Evolutionary conservation across 768 basidiomycete genomes (phyloP).

Genomic region (Coprinopsis marcescibilis): DNA sequence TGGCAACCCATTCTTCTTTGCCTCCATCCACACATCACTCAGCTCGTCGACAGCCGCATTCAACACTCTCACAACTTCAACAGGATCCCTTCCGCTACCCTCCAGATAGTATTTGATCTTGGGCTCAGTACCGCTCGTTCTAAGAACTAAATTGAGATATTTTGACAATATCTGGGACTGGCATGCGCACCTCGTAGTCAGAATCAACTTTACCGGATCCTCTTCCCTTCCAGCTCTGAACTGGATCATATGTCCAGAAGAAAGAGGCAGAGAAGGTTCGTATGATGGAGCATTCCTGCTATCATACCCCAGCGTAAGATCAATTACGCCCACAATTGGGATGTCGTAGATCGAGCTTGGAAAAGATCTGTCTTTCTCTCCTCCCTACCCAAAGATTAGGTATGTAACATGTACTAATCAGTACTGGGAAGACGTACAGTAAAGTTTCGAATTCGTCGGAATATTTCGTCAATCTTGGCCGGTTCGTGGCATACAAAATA

Average conservation of each 20-base stretch:
- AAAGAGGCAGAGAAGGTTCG: slow-evolving; percentile 58
- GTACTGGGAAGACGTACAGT: slow-evolving; percentile 24
- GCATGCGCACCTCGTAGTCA: slow-evolving; percentile 60
- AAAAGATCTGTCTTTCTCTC: slow-evolving; percentile 35
- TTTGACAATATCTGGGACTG: not conserved
- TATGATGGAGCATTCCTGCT: slow-evolving; percentile 64
- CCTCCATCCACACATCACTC: slow-evolving; percentile 64
- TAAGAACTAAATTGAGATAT: slow-evolving; percentile 20
- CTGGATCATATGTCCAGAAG: slow-evolving; percentile 83
- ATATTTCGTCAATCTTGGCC: slow-evolving; percentile 61
- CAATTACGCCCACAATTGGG: slow-evolving; percentile 56
- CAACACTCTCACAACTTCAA: slow-evolving; percentile 45
- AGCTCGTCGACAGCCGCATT: slow-evolving; percentile 54
- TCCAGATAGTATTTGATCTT: slow-evolving; percentile 95
- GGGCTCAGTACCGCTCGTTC: slow-evolving; percentile 88
- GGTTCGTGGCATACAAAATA: slow-evolving; percentile 76
- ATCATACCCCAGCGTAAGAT: slow-evolving; percentile 75
- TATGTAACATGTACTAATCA: no score
- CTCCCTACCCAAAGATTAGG: slow-evolving; percentile 3
- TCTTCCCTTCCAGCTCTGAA: slow-evolving; percentile 49
- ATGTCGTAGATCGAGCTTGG: slow-evolving; percentile 58
- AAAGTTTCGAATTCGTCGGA: slow-evolving; percentile 57
- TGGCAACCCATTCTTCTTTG: slow-evolving; percentile 31
- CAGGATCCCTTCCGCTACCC: slow-evolving; percentile 54
- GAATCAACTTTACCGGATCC: slow-evolving; percentile 44